A percentile compares a stretch with the other conserved stretches of the same genome.
These are phyloP conservation scores for Murraya koenigii DNA, from an alignment of 345 rosid species.

Conservation along the genomic window DNA sequence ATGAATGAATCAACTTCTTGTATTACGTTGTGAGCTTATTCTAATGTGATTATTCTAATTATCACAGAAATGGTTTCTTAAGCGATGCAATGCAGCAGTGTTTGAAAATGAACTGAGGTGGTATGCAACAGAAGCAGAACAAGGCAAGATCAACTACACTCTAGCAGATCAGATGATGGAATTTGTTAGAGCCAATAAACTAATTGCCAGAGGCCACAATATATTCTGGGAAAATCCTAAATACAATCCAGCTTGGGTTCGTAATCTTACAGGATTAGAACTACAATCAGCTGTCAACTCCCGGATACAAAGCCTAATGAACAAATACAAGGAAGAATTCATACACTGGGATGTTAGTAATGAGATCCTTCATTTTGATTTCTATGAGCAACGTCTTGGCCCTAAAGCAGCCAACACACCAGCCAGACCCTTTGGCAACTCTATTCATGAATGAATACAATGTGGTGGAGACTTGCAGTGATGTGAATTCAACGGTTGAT, in stretches of 20 bases:
- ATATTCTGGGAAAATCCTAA: conserved; percentile 91
- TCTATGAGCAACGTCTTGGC: conserved; percentile 65
- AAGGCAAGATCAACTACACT: conserved; percentile 67
- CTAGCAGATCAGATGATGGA: conserved; percentile 58
- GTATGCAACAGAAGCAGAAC: conserved; percentile 77
- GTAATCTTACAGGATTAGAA: conserved; percentile 32
- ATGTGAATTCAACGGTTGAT: conserved; percentile 66
- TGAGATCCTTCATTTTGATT: conserved; percentile 84
- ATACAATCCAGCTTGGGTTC: conserved; percentile 69
- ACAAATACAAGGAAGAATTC: conserved; percentile 68
- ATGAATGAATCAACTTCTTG: no score
- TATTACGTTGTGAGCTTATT: no score
- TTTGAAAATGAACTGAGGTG: conserved; percentile 90
- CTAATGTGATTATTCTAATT: not conserved
- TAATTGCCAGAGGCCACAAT: conserved; percentile 75
- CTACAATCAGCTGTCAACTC: conserved; percentile 53
- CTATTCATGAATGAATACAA: conserved; percentile 79
- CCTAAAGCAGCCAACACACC: conserved; percentile 61
- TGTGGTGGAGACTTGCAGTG: conserved; percentile 77
- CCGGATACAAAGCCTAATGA: conserved; percentile 70
- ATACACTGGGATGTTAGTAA: conserved; percentile 87
- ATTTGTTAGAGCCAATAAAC: conserved; percentile 53
- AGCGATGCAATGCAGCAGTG: conserved; percentile 81
- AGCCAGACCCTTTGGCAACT: conserved; percentile 61
- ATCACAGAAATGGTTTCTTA: conserved; percentile 65